A percentile compares a stretch with the other conserved stretches of the same genome.
Evolutionary conservation across 2,329 filamentous ascomycete species (phyloP).

Genomic region (Cercospora citrullina): DNA sequence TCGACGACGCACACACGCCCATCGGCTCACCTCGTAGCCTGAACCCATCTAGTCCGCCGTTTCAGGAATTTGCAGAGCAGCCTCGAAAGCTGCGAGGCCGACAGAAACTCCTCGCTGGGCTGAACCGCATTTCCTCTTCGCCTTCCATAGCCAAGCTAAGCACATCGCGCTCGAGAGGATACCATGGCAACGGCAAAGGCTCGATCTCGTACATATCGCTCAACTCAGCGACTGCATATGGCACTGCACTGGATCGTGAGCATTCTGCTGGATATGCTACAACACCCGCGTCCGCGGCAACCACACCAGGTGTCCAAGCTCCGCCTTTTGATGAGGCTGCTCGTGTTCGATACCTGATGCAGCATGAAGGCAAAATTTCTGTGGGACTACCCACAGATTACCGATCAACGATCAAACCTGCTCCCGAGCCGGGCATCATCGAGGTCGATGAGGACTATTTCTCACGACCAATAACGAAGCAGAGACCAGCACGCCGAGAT

Average conservation of each 20-base stretch:
- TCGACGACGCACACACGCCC: slow-evolving; percentile 20
- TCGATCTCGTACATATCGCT: slow-evolving; percentile 67
- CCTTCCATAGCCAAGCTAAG: slow-evolving; percentile 67
- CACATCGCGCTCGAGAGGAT: slow-evolving; percentile 64
- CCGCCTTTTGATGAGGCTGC: slow-evolving; percentile 55
- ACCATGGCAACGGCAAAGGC: slow-evolving; percentile 62
- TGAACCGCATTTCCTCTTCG: slow-evolving; percentile 81
- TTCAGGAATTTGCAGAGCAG: slow-evolving; percentile 38
- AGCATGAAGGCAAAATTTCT: slow-evolving; percentile 51
- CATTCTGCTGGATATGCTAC: slow-evolving; percentile 58
- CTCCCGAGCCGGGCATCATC: slow-evolving; percentile 31
- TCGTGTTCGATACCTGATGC: slow-evolving; percentile 57
- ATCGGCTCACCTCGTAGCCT: slow-evolving; percentile 26
- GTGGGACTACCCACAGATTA: slow-evolving; percentile 66
- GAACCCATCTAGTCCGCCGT: slow-evolving; percentile 31
- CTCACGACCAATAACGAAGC: slow-evolving; percentile 38
- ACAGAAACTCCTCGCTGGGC: slow-evolving; percentile 67
- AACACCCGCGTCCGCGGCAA: slow-evolving; percentile 55
- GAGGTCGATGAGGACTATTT: slow-evolving; percentile 51
- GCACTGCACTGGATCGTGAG: slow-evolving; percentile 57
- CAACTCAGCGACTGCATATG: slow-evolving; percentile 52
- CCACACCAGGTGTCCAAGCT: slow-evolving; percentile 48
- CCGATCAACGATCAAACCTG: slow-evolving; percentile 48
- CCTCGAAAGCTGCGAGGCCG: slow-evolving; percentile 65
- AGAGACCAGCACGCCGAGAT: slow-evolving; percentile 38